phyloP scores from a whole-genome alignment of 257 asterid species.

The Solanum piurae region DNA sequence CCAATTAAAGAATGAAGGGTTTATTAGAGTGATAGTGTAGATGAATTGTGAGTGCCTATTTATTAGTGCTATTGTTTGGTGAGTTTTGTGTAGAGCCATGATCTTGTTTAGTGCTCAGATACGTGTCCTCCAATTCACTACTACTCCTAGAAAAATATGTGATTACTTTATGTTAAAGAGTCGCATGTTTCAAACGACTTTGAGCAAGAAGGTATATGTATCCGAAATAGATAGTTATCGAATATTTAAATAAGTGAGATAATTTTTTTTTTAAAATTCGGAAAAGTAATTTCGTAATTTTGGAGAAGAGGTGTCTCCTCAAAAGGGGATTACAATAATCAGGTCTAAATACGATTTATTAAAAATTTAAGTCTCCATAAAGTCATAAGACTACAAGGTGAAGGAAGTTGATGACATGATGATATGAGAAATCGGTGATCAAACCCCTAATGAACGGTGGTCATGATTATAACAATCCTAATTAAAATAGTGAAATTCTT shows the following conservation, averaged over 20 bases:
- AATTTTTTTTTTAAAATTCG: too few relatives aligned
- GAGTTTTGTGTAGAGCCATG: not conserved
- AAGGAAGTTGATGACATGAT: not conserved
- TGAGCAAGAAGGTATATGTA: not conserved
- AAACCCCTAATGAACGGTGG: rapidly evolving
- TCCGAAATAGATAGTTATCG: not conserved
- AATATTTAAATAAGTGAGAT: rapidly evolving
- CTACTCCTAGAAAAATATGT: not conserved
- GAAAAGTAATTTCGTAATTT: not conserved
- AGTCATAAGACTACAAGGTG: not conserved
- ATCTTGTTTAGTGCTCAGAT: not conserved
- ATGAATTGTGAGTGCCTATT: not conserved
- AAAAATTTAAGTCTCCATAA: not conserved
- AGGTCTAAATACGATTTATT: rapidly evolving
- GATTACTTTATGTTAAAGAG: not conserved
- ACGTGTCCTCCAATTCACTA: not conserved
- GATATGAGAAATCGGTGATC: rapidly evolving
- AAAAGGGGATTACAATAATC: not conserved
- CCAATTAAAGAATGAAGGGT: not conserved
- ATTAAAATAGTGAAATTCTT: not conserved
- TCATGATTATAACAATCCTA: not conserved
- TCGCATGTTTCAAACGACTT: not conserved
- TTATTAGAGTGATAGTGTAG: not conserved
- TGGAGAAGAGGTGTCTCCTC: rapidly evolving
- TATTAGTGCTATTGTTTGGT: not conserved